Conservation (phyloP, 495 filamentous ascomycete species). For the Penicillium macrosclerotiorum region DNA sequence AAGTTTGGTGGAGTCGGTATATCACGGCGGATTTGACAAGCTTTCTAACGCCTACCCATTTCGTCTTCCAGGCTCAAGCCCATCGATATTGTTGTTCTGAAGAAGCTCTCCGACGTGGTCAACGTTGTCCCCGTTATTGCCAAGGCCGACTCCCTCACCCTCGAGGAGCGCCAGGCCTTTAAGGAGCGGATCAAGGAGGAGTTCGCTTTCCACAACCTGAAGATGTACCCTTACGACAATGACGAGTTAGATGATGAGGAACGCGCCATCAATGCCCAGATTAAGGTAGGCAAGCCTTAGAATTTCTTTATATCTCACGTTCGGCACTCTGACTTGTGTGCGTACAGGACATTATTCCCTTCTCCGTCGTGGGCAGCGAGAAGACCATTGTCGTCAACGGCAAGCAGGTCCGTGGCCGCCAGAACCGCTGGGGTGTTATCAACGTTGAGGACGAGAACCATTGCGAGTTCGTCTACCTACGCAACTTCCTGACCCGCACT, state of each 20-base stretch:
- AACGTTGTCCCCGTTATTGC: constrained; percentile 99
- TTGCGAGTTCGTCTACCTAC: constrained; percentile 97
- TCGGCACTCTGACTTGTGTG: neutral
- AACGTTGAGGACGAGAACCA: constrained; percentile 99
- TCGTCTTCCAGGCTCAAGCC: constrained; percentile 68
- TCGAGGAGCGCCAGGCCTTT: constrained; percentile 93
- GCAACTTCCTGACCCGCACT: constrained; percentile 95
- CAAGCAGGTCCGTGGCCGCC: constrained; percentile 95
- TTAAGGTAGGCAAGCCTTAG: constrained; percentile 67
- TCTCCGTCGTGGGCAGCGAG: constrained; percentile 96
- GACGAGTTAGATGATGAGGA: constrained; percentile 98
- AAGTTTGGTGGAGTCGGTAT: no score
- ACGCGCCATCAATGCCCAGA: constrained; percentile 85
- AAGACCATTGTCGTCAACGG: constrained; percentile 96
- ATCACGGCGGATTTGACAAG: neutral
- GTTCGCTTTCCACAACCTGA: constrained; percentile 98
- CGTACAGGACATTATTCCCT: constrained; percentile 83
- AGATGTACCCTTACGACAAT: constrained; percentile 99
- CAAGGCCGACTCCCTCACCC: constrained; percentile 93
- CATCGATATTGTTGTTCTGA: constrained; percentile 98
- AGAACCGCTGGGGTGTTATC: constrained; percentile 99
- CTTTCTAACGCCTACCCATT: neutral
- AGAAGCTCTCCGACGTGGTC: constrained; percentile 97
- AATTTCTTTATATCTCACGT: neutral
- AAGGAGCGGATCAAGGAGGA: constrained; percentile 99